Base-by-base conservation (phyloP, 306 rosid species). In the Pachyrhizus erosus region DNA sequence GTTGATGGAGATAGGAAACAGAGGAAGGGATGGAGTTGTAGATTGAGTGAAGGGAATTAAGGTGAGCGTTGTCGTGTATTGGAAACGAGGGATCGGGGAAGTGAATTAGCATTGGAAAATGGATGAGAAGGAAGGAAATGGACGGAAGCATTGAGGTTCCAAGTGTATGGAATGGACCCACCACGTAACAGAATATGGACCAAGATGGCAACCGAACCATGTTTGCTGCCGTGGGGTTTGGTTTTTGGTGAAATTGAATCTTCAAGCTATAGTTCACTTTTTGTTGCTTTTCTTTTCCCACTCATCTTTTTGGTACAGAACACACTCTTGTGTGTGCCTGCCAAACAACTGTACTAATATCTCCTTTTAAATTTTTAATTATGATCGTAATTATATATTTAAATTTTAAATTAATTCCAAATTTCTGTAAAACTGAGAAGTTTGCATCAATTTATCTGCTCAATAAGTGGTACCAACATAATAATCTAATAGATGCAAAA, bases 181-280 rank as follows among this genome's bases (percentile, higher is more conserved):
- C 82, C 84, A 27, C 31, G 24, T 57, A 80, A 80, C 75, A 67
- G 87, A 84, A 79, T 55, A 80, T 84, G 77, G 80, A 73, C 48
- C 54, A 4, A 51, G 73, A 37, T 45, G 66, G 73, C 67, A 60
- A 68, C 77, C 68, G 49, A 75, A 52, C 76, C 77, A 70, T 77
- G 39, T 70, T 55, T 70, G 79, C 8, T 17, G 27, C 61, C 70
- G 76, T 78, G 75, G 83, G 80, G 80, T 70, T 83, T 29, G 68
- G 78, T 77, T 18, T 72, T 81, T 37, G 39, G 58, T 73, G 46
- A 24, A 18, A 11, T 57, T 75, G 52, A 54, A 33, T 64, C 65
- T 60, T 77, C 68, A 77, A 77, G 73, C 29, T 48, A 70, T 48
- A 20, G 77, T 46, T 37, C 7, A 48, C 77, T 49, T 72, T 70